Conservation (phyloP, 805 yeast species). For the Lachancea thermotolerans region DNA sequence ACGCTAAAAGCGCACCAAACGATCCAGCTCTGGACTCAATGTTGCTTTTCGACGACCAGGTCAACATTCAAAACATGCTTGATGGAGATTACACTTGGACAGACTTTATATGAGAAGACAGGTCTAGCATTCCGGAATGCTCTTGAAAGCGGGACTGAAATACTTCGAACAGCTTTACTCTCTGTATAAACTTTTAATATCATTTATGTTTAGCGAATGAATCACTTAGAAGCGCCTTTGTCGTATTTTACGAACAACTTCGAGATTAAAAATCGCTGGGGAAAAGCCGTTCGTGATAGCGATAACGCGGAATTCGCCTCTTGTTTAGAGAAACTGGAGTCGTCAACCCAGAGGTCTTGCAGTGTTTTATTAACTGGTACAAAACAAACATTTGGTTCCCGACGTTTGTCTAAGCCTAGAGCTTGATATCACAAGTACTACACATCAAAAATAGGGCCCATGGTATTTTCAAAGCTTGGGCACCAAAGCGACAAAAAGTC, state of each 20-base stretch:
- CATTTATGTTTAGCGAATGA: no score
- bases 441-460: background rate
- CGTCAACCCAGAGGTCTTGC: no score
- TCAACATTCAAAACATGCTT: slow-evolving; percentile 6
- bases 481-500: slow-evolving; percentile 6
- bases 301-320: no score
- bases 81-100: slow-evolving; percentile 8
- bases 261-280: no score
- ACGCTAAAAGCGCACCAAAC: background rate
- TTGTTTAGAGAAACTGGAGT: no score
- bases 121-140: background rate
- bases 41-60: background rate
- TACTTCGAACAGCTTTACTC: no score
- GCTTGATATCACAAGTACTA: background rate
- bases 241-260: no score
- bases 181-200: no score
- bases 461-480: slow-evolving; percentile 16
- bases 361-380: no score
- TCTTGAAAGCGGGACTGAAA: background rate
- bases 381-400: background rate
- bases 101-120: background rate
- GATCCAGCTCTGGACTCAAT: background rate
- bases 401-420: background rate
- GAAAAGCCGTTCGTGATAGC: no score
- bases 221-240: no score